These are phyloP conservation scores for Glarea lozoyensis DNA, from an alignment of 495 filamentous ascomycete genomes.

Conservation along the genomic window DNA sequence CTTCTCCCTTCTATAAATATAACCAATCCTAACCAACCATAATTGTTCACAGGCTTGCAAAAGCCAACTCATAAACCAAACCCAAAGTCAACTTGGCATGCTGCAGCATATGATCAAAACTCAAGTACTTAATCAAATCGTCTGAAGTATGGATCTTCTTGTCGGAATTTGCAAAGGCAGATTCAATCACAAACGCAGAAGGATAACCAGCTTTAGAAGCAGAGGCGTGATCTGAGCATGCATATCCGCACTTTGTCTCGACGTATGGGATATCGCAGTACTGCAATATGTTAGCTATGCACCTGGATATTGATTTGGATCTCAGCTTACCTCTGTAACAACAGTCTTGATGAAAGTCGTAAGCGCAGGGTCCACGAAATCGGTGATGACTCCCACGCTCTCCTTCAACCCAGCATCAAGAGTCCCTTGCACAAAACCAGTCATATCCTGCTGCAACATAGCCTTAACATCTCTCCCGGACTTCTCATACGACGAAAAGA, in stretches of 20 bases:
- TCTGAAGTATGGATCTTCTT: conserved; percentile 87
- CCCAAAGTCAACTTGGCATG: conserved; percentile 88
- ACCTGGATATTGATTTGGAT: not conserved
- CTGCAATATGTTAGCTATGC: conserved; percentile 23
- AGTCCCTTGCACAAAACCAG: conserved; percentile 78
- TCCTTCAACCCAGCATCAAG: conserved; percentile 76
- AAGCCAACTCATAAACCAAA: conserved; percentile 81
- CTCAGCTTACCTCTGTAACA: conserved; percentile 54
- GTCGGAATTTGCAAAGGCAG: conserved; percentile 74
- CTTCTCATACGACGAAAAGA: conserved; percentile 81
- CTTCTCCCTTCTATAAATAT: too few species aligned
- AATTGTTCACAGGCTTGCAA: conserved; percentile 36
- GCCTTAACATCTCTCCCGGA: conserved; percentile 72
- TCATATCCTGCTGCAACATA: conserved; percentile 99
- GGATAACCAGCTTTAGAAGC: conserved; percentile 94
- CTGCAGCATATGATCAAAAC: conserved; percentile 96
- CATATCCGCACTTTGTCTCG: conserved; percentile 92
- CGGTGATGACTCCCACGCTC: conserved; percentile 85
- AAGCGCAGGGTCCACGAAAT: conserved; percentile 75
- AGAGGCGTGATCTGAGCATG: conserved; percentile 95
- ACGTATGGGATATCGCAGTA: conserved; percentile 89
- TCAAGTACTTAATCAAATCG: conserved; percentile 79
- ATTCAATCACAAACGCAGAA: conserved; percentile 92
- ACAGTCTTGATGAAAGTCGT: conserved; percentile 90
- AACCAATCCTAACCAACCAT: not conserved